Evolutionary conservation across 768 basidiomycete species (phyloP), one percentile per base, ranked within the genome.

Genomic region (Naematelia aurantialba): DNA sequence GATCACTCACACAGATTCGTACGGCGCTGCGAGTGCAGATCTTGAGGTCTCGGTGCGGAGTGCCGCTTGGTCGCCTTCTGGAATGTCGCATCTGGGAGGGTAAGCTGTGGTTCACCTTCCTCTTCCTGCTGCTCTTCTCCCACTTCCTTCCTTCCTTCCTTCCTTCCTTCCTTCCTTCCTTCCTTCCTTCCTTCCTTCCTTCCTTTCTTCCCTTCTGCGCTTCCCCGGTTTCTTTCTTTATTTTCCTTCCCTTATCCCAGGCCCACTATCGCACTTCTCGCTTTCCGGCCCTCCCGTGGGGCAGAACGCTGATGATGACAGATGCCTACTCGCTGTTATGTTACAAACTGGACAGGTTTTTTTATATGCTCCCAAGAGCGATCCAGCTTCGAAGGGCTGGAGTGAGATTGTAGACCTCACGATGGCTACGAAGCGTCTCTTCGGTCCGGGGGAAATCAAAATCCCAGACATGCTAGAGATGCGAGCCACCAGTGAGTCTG

Each of bases 11-110:
- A n/a, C 26, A 70, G 69, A 69, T 26, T 67, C 66, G 46, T 51
- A 45, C 26, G 59, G 56, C n/a, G 50, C 61, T 8, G 22, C 62
- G 2, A 3, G 62, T 0, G 34, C 39, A 3, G 60, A 61, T 13
- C 59, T 55, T 12, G 65, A 67, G 17, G 39, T 58, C 8, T 44
- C 57, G 5, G 52, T 61, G 0, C 46, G 59, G 52, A 52, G 52
- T 26, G 65, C 66, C 10, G 56, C 63, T 4, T 73, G 72, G 72
- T 70, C 69, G 8, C 67, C 72, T 5, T 67, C 69, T 4, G 69
- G 67, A 10, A 26, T 73, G 39, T 63, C 51, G n/a, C 67, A 67
- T 48, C 42, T 70, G 1, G 72, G 72, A 39, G 61, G 69, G 72
- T 70, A n/a, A n/a, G n/a, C n/a, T n/a, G n/a, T n/a, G n/a, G n/a